Conservation (phyloP, 2,329 filamentous ascomycete species). For the Anthostomella pinea region DNA sequence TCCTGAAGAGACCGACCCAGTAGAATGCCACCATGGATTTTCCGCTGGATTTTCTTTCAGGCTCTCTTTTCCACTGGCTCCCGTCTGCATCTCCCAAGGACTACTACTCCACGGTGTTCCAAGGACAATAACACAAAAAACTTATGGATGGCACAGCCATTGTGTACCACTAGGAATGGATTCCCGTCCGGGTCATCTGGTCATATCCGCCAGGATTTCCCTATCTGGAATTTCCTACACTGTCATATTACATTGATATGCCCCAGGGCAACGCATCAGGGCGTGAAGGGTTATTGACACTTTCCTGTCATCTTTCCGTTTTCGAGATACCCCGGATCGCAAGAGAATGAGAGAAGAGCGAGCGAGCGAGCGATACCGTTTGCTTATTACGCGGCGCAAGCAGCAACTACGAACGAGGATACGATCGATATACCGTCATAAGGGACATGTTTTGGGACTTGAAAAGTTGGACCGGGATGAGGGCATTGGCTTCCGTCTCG, state of each 20-base stretch:
- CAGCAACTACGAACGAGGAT: conserved; percentile 19
- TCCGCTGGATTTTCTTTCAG: conserved; percentile 7
- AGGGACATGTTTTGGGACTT: conserved; percentile 11
- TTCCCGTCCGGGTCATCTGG: conserved; percentile 16
- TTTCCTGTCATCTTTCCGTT: conserved; percentile 29
- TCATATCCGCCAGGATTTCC: conserved; percentile 21
- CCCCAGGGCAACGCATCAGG: conserved; percentile 30
- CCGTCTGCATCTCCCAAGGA: conserved; percentile 7
- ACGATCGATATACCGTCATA: conserved; percentile 21
- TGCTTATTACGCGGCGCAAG: conserved; percentile 18
- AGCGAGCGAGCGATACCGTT: conserved; percentile 15
- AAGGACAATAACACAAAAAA: conserved; percentile 11
- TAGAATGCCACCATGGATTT: conserved; percentile 34
- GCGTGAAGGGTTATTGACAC: conserved; percentile 25
- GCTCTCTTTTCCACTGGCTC: conserved; percentile 2
- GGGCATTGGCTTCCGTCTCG: conserved; percentile 10
- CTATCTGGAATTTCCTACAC: conserved; percentile 24
- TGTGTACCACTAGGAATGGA: conserved; percentile 29
- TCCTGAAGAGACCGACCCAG: conserved; percentile 62
- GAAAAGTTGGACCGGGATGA: conserved; percentile 18
- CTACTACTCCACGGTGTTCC: conserved; percentile 3
- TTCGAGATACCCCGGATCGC: conserved; percentile 34
- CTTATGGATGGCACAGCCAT: conserved; percentile 25
- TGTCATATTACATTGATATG: conserved; percentile 32
- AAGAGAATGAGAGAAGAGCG: conserved; percentile 19